These are phyloP conservation scores for Entonaema liquescens DNA, from an alignment of 495 filamentous ascomycete genomes.

Conservation along the genomic window DNA sequence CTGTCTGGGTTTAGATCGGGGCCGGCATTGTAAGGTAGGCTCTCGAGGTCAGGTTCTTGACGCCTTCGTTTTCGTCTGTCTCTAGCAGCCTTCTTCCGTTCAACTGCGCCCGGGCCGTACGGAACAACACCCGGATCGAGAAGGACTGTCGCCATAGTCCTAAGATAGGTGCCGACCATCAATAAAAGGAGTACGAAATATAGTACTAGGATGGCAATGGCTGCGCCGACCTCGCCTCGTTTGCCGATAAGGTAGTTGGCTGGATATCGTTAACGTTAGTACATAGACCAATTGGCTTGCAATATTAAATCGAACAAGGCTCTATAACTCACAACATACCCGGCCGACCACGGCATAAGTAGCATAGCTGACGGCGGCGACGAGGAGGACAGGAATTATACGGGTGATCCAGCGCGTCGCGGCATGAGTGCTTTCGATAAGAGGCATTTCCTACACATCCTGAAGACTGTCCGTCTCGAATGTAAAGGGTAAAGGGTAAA, in stretches of 20 bases:
- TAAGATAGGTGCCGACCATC: constrained; percentile 72
- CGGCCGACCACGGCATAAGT: constrained; percentile 54
- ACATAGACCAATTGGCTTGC: not conserved
- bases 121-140: constrained; percentile 75
- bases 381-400: constrained; percentile 52
- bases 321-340: constrained; percentile 53
- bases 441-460: constrained; percentile 45
- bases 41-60: constrained; percentile 52
- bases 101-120: constrained; percentile 57
- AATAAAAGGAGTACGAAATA: constrained; percentile 75
- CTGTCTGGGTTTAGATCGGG: constrained; percentile 54
- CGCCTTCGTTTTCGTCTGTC: constrained; percentile 40
- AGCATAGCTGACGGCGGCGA: constrained; percentile 48
- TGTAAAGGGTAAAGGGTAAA: not conserved
- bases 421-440: constrained; percentile 47
- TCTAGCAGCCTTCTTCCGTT: constrained; percentile 34
- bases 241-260: constrained; percentile 71
- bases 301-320: not conserved
- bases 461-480: constrained; percentile 18
- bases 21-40: constrained; percentile 44
- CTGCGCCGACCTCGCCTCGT: constrained; percentile 60
- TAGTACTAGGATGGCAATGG: constrained; percentile 72
- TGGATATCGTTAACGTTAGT: constrained; percentile 42
- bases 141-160: constrained; percentile 70
- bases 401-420: constrained; percentile 58